A percentile compares a stretch with the other conserved stretches of the same genome.
Evolutionary conservation across 495 filamentous ascomycete species (phyloP).

Genomic region (Sordaria brevicollis): DNA sequence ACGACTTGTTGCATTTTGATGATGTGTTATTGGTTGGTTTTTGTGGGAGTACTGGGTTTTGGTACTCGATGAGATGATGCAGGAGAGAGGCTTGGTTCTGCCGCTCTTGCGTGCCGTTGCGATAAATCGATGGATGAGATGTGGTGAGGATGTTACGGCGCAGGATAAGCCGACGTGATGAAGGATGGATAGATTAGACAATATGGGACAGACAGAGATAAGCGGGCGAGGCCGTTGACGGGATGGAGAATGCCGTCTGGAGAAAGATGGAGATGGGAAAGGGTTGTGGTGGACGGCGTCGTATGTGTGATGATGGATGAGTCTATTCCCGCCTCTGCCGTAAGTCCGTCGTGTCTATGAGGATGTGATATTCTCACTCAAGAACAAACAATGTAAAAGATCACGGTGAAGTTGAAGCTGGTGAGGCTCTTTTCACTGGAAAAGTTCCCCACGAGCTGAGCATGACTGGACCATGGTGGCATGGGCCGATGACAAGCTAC

Average conservation of each 20-base stretch:
- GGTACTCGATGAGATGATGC: not conserved
- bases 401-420: not conserved
- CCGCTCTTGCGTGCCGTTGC: not conserved
- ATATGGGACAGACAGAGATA: not conserved
- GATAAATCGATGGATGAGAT: not conserved
- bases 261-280: not conserved
- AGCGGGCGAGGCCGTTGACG: not conserved
- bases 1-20: slow-evolving; percentile 6
- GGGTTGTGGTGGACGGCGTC: not conserved
- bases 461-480: not conserved
- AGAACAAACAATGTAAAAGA: not conserved
- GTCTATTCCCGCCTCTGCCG: not conserved
- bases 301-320: not conserved
- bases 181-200: not conserved
- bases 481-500: not conserved
- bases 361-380: not conserved
- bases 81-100: not conserved
- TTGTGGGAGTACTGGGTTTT: not conserved
- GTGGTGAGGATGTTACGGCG: not conserved
- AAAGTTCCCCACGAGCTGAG: not conserved
- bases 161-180: not conserved
- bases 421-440: not conserved
- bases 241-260: not conserved
- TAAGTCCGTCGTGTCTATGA: not conserved
- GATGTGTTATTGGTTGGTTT: not conserved